These are phyloP conservation scores for Gentiana macrophylla DNA, from an alignment of 257 asterid genomes.

Conservation along the genomic window DNA sequence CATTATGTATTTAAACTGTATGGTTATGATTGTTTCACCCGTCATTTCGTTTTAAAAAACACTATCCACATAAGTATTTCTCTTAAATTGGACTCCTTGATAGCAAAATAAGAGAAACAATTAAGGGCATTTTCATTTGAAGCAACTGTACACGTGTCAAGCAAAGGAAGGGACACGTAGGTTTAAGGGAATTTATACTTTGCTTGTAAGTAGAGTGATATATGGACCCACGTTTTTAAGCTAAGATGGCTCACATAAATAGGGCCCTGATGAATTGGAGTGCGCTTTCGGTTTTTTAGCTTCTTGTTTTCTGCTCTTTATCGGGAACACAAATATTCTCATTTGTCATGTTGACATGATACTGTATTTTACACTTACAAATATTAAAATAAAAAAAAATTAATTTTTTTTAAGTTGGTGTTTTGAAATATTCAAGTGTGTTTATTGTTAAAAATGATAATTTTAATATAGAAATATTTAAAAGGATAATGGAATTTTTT, in stretches of 20 bases:
- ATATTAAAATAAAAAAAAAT: too few species aligned
- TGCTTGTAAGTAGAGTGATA: slow-evolving; percentile 51
- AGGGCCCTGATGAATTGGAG: slow-evolving; percentile 20
- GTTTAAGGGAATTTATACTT: slow-evolving; percentile 38
- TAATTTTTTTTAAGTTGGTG: too few species aligned
- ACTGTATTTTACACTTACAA: slow-evolving; percentile 9
- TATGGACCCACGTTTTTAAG: slow-evolving; percentile 23
- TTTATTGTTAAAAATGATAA: too few species aligned
- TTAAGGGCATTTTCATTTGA: slow-evolving; percentile 11
- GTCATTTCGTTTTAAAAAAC: too few species aligned
- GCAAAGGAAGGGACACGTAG: slow-evolving; percentile 34
- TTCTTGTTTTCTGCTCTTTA: slow-evolving; percentile 24
- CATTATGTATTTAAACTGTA: too few species aligned
- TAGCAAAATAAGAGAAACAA: too few species aligned
- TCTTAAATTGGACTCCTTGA: too few species aligned
- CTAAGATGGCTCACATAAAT: slow-evolving; percentile 16
- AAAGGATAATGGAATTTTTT: too few species aligned
- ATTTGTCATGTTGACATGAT: slow-evolving; percentile 33
- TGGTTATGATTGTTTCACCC: too few species aligned
- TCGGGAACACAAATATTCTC: slow-evolving; percentile 65
- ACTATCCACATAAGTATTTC: too few species aligned
- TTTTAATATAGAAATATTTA: too few species aligned
- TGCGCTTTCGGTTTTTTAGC: slow-evolving; percentile 26
- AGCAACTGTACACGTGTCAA: slow-evolving; percentile 11
- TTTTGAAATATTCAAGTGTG: too few species aligned